Base-by-base conservation (phyloP, 257 asterid genomes). In the Petrea volubilis region DNA sequence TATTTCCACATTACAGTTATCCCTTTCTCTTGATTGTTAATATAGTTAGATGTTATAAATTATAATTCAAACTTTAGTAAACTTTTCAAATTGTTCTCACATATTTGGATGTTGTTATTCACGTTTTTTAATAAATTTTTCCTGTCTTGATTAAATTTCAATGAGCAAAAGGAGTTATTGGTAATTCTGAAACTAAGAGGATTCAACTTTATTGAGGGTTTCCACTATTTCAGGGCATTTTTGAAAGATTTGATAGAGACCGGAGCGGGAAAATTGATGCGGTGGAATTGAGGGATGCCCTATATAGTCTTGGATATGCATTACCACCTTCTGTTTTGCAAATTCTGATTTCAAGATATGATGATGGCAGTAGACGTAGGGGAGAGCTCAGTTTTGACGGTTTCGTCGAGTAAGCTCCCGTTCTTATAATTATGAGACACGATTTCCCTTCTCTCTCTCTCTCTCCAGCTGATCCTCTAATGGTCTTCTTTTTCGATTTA, bases 171-270 rank as follows among this genome's bases (percentile, higher is more conserved):
- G n/a, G n/a, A n/a, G n/a, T n/a, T n/a, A n/a, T n/a, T n/a, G n/a
- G n/a, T n/a, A n/a, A n/a, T n/a, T n/a, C n/a, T n/a, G n/a, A n/a
- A n/a, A n/a, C n/a, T n/a, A n/a, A n/a, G n/a, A n/a, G n/a, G 21
- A 51, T 64, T 62, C 43, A 43, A 53, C 14, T 43, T 13, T 63
- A 25, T 12, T 29, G 24, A 43, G 7, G 28, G 18, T 36, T 14
- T 43, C 17, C 44, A 20, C 50, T 62, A 18, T 73, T 79, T 41
- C 67, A 90, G 98, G 91, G 79, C 14, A 86, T 85, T 40, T 90
- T 90, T 74, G 95, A 86, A 80, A 78, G 90, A 79, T 88, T 86
- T 68, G 98, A 92, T 57, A 83, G 87, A 81, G 97, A 92, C 77
- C 76, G 88, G 46, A 88, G 98, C 61, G 95, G 98, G 56, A 92